These are phyloP conservation scores for Vitis labrusca DNA, from an alignment of 164 flowering plant species.

Conservation along the genomic window DNA sequence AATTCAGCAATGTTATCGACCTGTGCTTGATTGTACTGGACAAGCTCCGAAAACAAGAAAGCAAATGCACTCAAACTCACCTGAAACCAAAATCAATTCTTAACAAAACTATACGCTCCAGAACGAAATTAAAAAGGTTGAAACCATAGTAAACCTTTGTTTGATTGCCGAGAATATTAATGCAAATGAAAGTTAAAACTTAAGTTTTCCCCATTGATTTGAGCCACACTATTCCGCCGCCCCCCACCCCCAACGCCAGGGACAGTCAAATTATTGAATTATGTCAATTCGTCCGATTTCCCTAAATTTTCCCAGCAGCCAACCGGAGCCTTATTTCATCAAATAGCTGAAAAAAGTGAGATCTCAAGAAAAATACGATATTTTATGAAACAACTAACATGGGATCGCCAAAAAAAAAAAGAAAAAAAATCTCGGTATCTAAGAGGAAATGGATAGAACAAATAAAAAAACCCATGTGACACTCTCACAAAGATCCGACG, in stretches of 20 bases:
- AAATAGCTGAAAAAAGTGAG: too few species aligned
- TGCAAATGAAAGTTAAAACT: not conserved
- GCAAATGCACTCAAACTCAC: constrained; percentile 97
- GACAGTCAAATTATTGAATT: too few species aligned
- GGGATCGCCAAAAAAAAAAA: too few species aligned
- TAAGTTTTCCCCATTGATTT: not conserved
- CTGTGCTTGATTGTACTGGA: constrained; percentile 95
- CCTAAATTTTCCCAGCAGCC: not conserved
- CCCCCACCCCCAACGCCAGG: too few species aligned
- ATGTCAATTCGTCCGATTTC: not conserved
- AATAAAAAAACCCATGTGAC: too few species aligned
- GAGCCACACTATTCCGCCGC: too few species aligned
- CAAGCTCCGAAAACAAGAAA: constrained; percentile 94
- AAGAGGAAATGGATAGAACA: too few species aligned
- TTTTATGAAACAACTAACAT: too few species aligned
- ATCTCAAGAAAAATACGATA: too few species aligned
- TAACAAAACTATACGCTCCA: not conserved
- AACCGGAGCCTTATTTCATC: not conserved
- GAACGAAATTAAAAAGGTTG: not conserved
- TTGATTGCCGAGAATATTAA: not conserved
- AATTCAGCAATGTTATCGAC: constrained; percentile 95
- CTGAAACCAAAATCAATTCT: constrained; percentile 36
- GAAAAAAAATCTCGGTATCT: too few species aligned
- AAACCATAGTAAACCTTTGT: not conserved
- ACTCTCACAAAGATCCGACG: too few species aligned